Base-by-base conservation (phyloP, 2,329 filamentous ascomycete genomes). In the Aspergillus sojae region DNA sequence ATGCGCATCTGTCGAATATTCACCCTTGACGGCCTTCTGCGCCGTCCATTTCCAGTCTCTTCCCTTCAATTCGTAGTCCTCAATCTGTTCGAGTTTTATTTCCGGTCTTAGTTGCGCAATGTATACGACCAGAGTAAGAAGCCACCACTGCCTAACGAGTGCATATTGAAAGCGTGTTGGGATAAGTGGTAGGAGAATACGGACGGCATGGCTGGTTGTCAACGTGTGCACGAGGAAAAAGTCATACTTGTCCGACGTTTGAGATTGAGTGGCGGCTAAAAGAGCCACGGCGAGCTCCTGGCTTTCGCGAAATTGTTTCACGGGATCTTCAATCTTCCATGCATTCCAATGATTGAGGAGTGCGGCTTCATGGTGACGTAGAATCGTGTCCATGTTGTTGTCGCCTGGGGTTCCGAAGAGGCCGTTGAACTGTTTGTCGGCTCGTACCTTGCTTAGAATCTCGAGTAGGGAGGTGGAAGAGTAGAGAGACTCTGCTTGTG, bases 311-410 rank as follows among this genome's bases (percentile, higher is more conserved):
- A 98, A 96, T 71, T 93, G 90, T 67, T 85, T 83, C n/a, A 84
- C 83, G 0, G 91, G 89, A 64, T 94, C 84, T 10, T 84, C 79
- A 26, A 96, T 83, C 11, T 84, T 82, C 94, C 93, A 97, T 3
- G 91, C 89, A 68, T 96, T 95, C 92, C 93, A 98, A 80, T 98
- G 92, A 69, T 96, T 90, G 53, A 97, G 78, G 19, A 97, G 81
- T 0, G 89, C 83, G 16, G 85, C 83, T 72, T 94, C 90, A 58
- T 90, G 86, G 64, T 90, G 81, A 41, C 85, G 78, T 65, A 97
- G 89, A 9, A 97, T 81, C 2, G 80, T 79, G 5, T 88, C 83
- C 58, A 96, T 82, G 70, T 95, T 92, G 41, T 84, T 81, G 56
- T 82, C 78, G 1, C 86, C 87, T 0, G 85, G 82, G 7, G 84